Conservation (phyloP, 1,284 basidiomycete species). For the Stereum hirsutum region DNA sequence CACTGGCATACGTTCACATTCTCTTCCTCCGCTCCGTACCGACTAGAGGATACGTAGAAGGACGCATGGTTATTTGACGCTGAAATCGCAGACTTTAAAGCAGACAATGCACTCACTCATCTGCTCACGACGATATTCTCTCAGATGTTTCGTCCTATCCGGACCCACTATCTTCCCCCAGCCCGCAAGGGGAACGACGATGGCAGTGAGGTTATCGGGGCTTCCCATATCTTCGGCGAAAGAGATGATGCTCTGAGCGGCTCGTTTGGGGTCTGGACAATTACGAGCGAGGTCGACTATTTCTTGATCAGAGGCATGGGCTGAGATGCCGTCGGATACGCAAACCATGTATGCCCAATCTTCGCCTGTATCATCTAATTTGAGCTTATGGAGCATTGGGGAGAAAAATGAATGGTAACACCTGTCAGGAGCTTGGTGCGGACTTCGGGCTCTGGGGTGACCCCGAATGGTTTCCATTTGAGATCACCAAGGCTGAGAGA, state of each 20-base stretch:
- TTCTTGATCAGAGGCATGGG: conserved; percentile 88
- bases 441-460: conserved; percentile 95
- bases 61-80: conserved; percentile 4
- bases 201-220: conserved; percentile 86
- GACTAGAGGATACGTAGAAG: conserved; percentile 26
- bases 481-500: conserved; percentile 77
- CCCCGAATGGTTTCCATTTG: conserved; percentile 82
- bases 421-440: conserved; percentile 71
- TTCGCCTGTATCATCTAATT: conserved; percentile 32
- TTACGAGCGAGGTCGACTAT: conserved; percentile 84
- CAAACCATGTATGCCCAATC: conserved; percentile 78
- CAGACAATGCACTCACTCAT: conserved; percentile 36
- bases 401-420: conserved; percentile 24
- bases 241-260: conserved; percentile 75
- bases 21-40: conserved; percentile 64
- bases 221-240: conserved; percentile 90
- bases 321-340: conserved; percentile 88
- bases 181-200: conserved; percentile 89
- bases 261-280: conserved; percentile 65
- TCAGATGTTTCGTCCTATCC: conserved; percentile 73
- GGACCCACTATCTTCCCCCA: conserved; percentile 80
- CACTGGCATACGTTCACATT: conserved; percentile 54
- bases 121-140: conserved; percentile 73
- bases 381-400: conserved; percentile 2
- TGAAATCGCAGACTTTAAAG: conserved; percentile 2